phyloP scores from a whole-genome alignment of 176 grass and related monocot genomes.

The Ampelocalamus luodianensis region DNA sequence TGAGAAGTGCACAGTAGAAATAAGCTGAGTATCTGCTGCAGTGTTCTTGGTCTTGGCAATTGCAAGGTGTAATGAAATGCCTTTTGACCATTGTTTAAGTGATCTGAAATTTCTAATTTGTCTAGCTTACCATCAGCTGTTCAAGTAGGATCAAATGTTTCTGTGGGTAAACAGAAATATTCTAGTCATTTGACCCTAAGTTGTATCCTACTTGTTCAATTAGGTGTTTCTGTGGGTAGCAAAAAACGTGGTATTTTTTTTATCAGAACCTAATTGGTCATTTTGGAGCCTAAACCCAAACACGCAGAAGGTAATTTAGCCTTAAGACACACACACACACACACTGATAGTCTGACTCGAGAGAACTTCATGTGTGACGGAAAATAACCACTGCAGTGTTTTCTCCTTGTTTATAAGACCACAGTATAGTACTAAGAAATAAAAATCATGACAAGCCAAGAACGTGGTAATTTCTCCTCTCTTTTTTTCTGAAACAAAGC shows the following conservation, averaged over 20 bases:
- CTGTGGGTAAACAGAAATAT: not conserved
- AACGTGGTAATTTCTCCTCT: conserved; percentile 5
- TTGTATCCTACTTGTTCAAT: not conserved
- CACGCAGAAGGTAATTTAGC: not conserved
- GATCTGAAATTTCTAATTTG: not conserved
- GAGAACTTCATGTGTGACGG: not conserved
- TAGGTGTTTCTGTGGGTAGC: not conserved
- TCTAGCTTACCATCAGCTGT: conserved; percentile 28
- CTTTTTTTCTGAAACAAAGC: conserved; percentile 28
- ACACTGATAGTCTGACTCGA: too few relatives aligned
- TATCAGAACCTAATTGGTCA: not conserved
- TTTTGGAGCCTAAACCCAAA: not conserved
- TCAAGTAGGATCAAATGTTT: not conserved
- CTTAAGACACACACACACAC: not conserved
- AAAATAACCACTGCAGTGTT: not conserved
- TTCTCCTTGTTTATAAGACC: not conserved
- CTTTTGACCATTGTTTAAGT: conserved; percentile 28
- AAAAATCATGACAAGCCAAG: conserved; percentile 15
- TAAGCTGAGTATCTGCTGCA: not conserved
- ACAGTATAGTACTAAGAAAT: not conserved
- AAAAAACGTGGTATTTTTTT: not conserved
- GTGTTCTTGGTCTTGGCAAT: conserved; percentile 37
- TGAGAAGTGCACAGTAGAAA: not conserved
- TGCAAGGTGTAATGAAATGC: not conserved
- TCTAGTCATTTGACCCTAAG: not conserved